Base-by-base conservation (phyloP, 371 early-diverging fungal species). In the Saksenaea oblongispora region DNA sequence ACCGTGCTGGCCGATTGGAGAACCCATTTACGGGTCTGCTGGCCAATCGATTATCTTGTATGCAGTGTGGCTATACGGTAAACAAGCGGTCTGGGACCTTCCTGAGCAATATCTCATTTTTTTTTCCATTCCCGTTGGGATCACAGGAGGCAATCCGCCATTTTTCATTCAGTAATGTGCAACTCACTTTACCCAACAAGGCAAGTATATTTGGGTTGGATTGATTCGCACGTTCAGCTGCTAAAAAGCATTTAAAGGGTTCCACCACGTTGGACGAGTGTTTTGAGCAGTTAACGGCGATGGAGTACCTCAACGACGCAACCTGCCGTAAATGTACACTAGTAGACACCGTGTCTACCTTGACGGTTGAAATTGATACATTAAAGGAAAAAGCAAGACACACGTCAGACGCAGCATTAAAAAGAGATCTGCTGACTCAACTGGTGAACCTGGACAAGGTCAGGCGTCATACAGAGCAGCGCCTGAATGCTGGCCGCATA, bases 221-320 rank as follows among this genome's bases (percentile, higher is more conserved):
- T 31, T 31, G 31, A 22, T n/a, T 3, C 51, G 51, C 22, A 22
- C 22, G 24, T 22, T 3, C 18, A 4, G 41, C 24, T 24, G 31
- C 2, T 31, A 4, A 7, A 4, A 7, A 31, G 2, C 7, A 4
- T 7, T 17, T 47, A 1, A 59, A 83, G 82, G 67, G 64, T 39
- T 68, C 82, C 0, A 84, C 86, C 18, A 82, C 87, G 8, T 59
- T 92, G 26, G 89, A 88, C 53, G 80, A 84, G 37, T 87, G 89
- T 22, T 75, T 93, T 28, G 67, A 73, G 41, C 76, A 85, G 41
- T 91, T 87, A 65, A 83, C 84, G 22, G 74, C 76, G 0, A 80
- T 93, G 37, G 93, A 93, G 68, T 83, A 86, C 39, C 72, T 93
- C 0, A 74, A 84, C n/a, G 93, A 91, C 57, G 91, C 84, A 17